These are phyloP conservation scores for Solanum acaule DNA, from an alignment of 257 asterid genomes.

Conservation along the genomic window DNA sequence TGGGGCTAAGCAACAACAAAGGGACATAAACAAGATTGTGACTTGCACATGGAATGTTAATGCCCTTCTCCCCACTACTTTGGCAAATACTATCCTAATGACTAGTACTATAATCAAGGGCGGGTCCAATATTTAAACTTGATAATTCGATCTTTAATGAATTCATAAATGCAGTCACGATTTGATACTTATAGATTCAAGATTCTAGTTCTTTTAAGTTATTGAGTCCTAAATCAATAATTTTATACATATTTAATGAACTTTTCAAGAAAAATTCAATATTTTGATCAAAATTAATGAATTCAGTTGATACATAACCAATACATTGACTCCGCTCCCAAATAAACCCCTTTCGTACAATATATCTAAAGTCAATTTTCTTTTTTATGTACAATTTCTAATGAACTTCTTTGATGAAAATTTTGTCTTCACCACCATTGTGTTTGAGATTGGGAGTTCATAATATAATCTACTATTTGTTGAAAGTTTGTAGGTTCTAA, in stretches of 20 bases:
- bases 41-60: slow-evolving; percentile 28
- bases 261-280: neutral
- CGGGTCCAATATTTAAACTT: neutral
- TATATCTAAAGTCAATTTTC: neutral
- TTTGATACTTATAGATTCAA: neutral
- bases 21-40: slow-evolving; percentile 17
- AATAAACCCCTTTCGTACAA: neutral
- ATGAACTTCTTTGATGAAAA: neutral
- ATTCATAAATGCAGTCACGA: neutral
- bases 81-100: neutral
- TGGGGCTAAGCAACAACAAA: slow-evolving; percentile 11
- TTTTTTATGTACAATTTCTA: neutral
- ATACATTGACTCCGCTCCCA: neutral
- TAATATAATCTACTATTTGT: neutral
- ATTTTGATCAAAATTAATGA: neutral
- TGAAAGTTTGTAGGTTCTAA: neutral
- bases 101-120: neutral
- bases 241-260: neutral
- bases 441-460: neutral
- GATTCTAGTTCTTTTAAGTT: neutral
- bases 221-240: no score
- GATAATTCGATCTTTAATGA: neutral
- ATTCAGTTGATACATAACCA: neutral
- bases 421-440: neutral
- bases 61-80: neutral